Conservation (phyloP, 495 filamentous ascomycete genomes). For the Penicillium cosmopolitanum region DNA sequence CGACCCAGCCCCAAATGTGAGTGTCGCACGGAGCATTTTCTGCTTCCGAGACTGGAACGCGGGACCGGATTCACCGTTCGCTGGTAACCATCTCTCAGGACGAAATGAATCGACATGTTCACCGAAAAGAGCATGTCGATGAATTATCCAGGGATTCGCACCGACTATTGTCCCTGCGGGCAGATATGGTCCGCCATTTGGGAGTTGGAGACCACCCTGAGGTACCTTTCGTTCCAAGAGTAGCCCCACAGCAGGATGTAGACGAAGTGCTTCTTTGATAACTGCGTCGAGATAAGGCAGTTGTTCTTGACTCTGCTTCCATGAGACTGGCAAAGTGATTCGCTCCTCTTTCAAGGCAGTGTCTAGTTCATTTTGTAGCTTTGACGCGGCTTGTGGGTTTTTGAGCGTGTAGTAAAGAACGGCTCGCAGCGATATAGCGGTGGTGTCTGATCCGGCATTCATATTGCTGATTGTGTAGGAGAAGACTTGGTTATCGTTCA, state of each 20-base stretch:
- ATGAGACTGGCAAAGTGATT: slow-evolving; percentile 40
- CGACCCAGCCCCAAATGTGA: slow-evolving; percentile 63
- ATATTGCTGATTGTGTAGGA: slow-evolving; percentile 47
- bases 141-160: slow-evolving; percentile 36
- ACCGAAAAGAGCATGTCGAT: slow-evolving; percentile 20
- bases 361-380: slow-evolving; percentile 33
- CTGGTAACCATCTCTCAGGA: slow-evolving; percentile 58
- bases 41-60: slow-evolving; percentile 30
- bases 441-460: slow-evolving; percentile 57
- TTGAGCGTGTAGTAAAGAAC: slow-evolving; percentile 57
- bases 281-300: slow-evolving; percentile 66
- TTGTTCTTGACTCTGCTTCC: slow-evolving; percentile 45
- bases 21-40: slow-evolving; percentile 26
- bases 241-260: slow-evolving; percentile 64
- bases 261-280: slow-evolving; percentile 67
- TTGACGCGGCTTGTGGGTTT: slow-evolving; percentile 25
- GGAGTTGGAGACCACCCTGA: slow-evolving; percentile 33
- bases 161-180: slow-evolving; percentile 68
- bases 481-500: slow-evolving; percentile 35
- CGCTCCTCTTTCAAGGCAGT: slow-evolving; percentile 43
- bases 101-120: slow-evolving; percentile 41
- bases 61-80: slow-evolving; percentile 43
- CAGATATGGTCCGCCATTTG: slow-evolving; percentile 54
- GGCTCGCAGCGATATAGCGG: slow-evolving; percentile 49
- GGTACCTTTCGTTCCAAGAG: slow-evolving; percentile 55